Conservation (phyloP, 306 rosid genomes). For the apple (Malus domestica) region ASM211411v1 NC_041793.1:29860501-29861000, state of each 20-base stretch:
- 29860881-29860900: background rate
- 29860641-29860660: background rate
- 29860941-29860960: background rate
- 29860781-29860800: conserved; percentile 67
- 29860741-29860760: conserved; percentile 99
- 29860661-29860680: conserved; percentile 35
- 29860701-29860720: conserved; percentile 85
- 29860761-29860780: conserved; percentile 88
- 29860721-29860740: conserved; percentile 95
- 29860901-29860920: background rate
- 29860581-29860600: conserved; percentile 75
- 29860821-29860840: conserved; percentile 73
- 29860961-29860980: background rate
- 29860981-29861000: background rate
- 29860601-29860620: conserved; percentile 9
- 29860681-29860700: conserved; percentile 95
- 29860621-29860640: background rate
- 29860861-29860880: conserved; percentile 23
- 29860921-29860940: background rate
- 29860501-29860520: conserved; percentile 78
- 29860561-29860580: conserved; percentile 95
- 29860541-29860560: conserved; percentile 80
- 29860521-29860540: conserved; percentile 86
- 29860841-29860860: conserved; percentile 80
- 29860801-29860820: conserved; percentile 86